Percentiles rank a stretch among this genome's conserved stretches.
Conservation (phyloP, 345 rosid species). For the Lepidium didymum region DNA sequence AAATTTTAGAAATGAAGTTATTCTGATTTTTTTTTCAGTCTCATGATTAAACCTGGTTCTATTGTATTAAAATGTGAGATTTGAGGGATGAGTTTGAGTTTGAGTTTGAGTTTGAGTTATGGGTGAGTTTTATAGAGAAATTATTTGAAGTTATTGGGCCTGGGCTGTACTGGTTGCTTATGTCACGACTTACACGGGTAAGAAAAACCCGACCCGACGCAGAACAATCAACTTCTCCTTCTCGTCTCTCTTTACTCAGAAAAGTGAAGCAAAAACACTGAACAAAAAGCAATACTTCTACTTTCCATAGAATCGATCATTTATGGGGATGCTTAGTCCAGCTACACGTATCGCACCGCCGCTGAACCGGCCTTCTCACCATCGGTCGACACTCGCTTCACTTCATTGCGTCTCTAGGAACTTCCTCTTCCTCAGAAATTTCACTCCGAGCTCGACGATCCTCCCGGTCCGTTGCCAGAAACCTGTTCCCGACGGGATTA, state of each 20-base stretch:
- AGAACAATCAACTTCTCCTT: background rate
- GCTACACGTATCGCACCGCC: conserved; percentile 33
- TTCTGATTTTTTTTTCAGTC: too few relatives aligned
- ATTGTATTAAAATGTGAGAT: too few relatives aligned
- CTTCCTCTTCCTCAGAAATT: conserved; percentile 23
- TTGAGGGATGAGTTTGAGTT: too few relatives aligned
- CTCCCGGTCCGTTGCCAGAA: conserved; percentile 40
- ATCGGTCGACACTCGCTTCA: conserved; percentile 29
- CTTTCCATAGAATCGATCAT: background rate
- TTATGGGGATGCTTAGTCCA: conserved; percentile 41
- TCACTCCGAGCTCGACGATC: conserved; percentile 31
- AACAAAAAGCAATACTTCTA: background rate
- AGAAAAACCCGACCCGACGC: background rate
- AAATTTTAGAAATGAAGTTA: too few relatives aligned
- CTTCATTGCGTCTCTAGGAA: conserved; percentile 19
- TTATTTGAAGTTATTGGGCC: conserved; percentile 1
- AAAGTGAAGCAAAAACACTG: background rate
- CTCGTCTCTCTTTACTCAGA: background rate
- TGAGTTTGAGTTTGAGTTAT: too few relatives aligned
- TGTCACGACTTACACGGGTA: background rate
- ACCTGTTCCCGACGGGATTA: conserved; percentile 30
- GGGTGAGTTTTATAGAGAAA: too few relatives aligned
- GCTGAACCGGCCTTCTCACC: conserved; percentile 17
- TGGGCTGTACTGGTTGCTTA: background rate
- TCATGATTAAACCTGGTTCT: too few relatives aligned